Conservation (phyloP, 805 yeast species). For the Sungouiella blattae region DNA sequence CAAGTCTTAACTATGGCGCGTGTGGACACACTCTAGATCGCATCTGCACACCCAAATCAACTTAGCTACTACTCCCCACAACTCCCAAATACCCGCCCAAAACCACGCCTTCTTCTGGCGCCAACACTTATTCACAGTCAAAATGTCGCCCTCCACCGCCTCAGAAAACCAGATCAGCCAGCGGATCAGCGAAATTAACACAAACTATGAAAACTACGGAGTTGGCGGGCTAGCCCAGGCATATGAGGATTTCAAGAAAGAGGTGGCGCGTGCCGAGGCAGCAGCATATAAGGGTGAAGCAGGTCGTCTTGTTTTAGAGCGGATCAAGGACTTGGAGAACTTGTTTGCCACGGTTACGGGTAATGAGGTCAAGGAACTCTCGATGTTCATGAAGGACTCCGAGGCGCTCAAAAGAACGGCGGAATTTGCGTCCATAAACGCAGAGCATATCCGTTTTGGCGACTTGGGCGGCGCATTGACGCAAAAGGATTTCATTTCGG, state of each 20-base stretch:
- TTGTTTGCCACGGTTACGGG: slow-evolving; percentile 43
- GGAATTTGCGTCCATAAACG: slow-evolving; percentile 60
- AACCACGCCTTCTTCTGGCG: too few species aligned
- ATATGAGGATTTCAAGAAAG: slow-evolving; percentile 27
- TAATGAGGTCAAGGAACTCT: slow-evolving; percentile 30
- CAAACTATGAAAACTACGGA: slow-evolving; percentile 10
- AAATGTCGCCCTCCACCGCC: too few species aligned
- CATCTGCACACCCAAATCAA: too few species aligned
- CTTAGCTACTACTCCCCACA: too few species aligned
- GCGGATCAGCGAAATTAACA: slow-evolving; percentile 7
- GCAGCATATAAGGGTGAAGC: slow-evolving; percentile 60
- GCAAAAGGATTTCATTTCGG: slow-evolving; percentile 43
- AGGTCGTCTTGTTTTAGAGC: slow-evolving; percentile 41
- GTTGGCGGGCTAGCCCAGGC: slow-evolving; percentile 12
- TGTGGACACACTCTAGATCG: too few species aligned
- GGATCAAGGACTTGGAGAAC: slow-evolving; percentile 43
- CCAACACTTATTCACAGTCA: too few species aligned
- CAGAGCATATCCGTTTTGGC: slow-evolving; percentile 58
- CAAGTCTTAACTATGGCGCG: too few species aligned
- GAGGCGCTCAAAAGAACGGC: slow-evolving; percentile 59
- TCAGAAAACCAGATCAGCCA: slow-evolving; percentile 7
- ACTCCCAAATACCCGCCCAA: too few species aligned
- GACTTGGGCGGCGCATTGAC: slow-evolving; percentile 49
- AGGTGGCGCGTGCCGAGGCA: slow-evolving; percentile 37
- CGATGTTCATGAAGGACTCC: slow-evolving; percentile 50